Base-by-base conservation (phyloP, 768 basidiomycete genomes). In the Podaxis mareebaensis region DNA sequence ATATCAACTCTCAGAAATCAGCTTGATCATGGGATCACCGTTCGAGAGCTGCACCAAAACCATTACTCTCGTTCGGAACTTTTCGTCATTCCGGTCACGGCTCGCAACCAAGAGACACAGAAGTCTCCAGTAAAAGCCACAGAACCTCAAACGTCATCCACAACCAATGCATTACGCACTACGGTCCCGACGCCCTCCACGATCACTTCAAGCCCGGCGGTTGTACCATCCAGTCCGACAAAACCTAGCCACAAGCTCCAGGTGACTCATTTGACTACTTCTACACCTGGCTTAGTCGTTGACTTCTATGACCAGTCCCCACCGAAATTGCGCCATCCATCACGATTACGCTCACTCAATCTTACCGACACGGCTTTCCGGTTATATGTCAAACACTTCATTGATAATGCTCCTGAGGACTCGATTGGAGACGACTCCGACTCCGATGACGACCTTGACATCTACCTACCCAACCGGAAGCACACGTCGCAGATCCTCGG, bases 371-470 rank as follows among this genome's bases (percentile, higher is more conserved):
- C 88, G 64, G 89, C 86, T 0, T 91, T 93, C 71, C 82, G 88
- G 11, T 82, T 91, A 42, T 92, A 93, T 67, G 67, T 93, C 64
- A 91, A 90, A 66, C 88, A 92, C 67, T 93, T 86, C 73, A 89
- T 93, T 88, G 85, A 90, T 67, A 78, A 87, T 68, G 81, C 79
- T 0, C 75, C 78, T 40, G 55, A 69, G 28, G 46, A 48, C 22
- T n/a, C 6, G 56, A 44, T 48, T 17, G 44, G 59, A 39, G 11
- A 49, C 8, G 38, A 44, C 24, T 40, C 53, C 51, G 61, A 60
- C 68, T 65, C 44, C 38, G 56, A 60, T 26, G 52, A 52, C 33
- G 55, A 63, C 20, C 1, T 33, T 10, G 60, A 62, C 4, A 28
- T 57, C 20, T 56, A 63, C 24, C 22, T 24, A 11, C 46, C 46